phyloP scores from a whole-genome alignment of 495 filamentous ascomycete genomes.

The Penicillium arizonense region DNA sequence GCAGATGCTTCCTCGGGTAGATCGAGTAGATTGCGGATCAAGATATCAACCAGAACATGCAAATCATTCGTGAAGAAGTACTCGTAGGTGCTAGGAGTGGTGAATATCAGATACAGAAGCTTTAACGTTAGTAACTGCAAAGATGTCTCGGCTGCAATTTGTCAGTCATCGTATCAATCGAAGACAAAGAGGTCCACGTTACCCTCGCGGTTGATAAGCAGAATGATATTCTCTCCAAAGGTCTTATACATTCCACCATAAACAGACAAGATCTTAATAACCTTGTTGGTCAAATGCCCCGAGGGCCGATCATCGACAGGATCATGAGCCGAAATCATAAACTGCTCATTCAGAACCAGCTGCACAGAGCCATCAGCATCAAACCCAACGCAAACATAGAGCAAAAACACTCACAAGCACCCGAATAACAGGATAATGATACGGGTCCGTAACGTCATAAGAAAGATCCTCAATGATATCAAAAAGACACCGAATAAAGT shows the following conservation, averaged over 20 bases:
- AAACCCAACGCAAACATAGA: background rate
- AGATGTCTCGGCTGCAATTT: conserved; percentile 65
- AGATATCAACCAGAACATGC: conserved; percentile 89
- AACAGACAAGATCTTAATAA: conserved; percentile 83
- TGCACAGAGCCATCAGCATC: conserved; percentile 33
- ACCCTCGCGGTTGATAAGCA: conserved; percentile 94
- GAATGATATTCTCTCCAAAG: conserved; percentile 96
- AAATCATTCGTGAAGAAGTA: conserved; percentile 99
- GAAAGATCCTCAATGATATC: conserved; percentile 85
- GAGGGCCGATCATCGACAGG: conserved; percentile 40
- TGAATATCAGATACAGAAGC: conserved; percentile 91
- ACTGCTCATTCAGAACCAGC: conserved; percentile 97
- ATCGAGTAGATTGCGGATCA: conserved; percentile 93
- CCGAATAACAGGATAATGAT: conserved; percentile 92
- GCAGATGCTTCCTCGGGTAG: conserved; percentile 77
- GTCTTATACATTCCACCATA: conserved; percentile 82
- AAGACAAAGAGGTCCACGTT: conserved; percentile 5
- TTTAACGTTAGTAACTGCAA: conserved; percentile 94
- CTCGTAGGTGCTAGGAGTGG: conserved; percentile 84
- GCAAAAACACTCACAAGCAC: conserved; percentile 65
- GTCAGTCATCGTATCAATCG: conserved; percentile 18
- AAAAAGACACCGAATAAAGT: conserved; percentile 81
- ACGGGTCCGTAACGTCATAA: conserved; percentile 89
- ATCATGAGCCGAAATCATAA: conserved; percentile 74
- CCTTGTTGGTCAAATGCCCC: conserved; percentile 77